Percentiles rank a stretch among this genome's conserved stretches.
Evolutionary conservation across 352 stramenopile species (phyloP).

Genomic region (Globisporangium cylindrosporum): DNA sequence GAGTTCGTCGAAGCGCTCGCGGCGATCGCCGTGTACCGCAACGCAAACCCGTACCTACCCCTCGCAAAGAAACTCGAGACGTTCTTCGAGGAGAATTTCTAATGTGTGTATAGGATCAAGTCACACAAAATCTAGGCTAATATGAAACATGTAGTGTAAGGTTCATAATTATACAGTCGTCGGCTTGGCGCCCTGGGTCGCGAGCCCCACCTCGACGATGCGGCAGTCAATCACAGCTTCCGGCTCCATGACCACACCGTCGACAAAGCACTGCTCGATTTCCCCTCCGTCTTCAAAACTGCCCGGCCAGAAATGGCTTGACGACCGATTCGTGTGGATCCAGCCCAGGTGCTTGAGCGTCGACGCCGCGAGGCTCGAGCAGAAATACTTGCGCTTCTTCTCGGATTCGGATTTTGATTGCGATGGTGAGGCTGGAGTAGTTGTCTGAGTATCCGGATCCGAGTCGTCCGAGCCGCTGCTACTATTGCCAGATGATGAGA

Average conservation of each 20-base stretch:
- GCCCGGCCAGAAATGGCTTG: conserved; percentile 81
- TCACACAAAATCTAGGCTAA: neutral
- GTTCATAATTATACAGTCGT: neutral
- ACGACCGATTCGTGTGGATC: conserved; percentile 62
- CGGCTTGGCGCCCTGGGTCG: conserved; percentile 31
- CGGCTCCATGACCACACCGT: conserved; percentile 38
- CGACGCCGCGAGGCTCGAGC: conserved; percentile 76
- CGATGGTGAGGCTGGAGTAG: neutral
- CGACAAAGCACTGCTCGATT: conserved; percentile 54
- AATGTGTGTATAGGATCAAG: conserved; percentile 4
- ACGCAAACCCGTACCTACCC: conserved; percentile 74
- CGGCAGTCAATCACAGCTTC: conserved; percentile 79
- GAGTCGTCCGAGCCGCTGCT: conserved; percentile 10
- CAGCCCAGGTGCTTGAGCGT: conserved; percentile 77
- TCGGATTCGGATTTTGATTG: neutral
- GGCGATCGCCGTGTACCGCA: conserved; percentile 69
- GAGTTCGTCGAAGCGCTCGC: conserved; percentile 75
- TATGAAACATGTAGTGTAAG: neutral
- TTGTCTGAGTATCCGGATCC: neutral
- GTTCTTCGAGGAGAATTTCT: conserved; percentile 79
- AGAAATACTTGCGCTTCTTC: conserved; percentile 81
- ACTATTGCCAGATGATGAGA: neutral
- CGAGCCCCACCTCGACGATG: conserved; percentile 76
- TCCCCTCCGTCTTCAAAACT: conserved; percentile 82
- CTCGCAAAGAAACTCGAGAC: conserved; percentile 74